Percentiles rank a stretch among this genome's conserved stretches.
These are phyloP conservation scores for Pyrenochaeta sp. DNA, from an alignment of 2,329 filamentous ascomycete species.

Conservation along the genomic window DNA sequence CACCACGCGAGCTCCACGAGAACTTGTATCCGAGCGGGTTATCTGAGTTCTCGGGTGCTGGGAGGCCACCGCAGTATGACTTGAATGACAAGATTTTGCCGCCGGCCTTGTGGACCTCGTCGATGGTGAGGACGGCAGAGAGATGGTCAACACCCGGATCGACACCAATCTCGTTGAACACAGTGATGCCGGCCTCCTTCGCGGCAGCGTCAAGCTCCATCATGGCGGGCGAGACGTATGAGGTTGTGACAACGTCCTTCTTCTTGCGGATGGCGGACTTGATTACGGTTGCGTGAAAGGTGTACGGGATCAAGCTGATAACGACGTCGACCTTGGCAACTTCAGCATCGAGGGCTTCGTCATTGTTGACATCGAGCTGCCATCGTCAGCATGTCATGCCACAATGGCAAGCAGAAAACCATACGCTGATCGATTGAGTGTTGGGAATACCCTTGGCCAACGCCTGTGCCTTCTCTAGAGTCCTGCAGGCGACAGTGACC, in stretches of 20 bases:
- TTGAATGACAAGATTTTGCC: conserved; percentile 86
- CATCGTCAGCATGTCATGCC: conserved; percentile 16
- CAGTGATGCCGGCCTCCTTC: conserved; percentile 92
- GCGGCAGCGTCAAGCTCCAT: conserved; percentile 81
- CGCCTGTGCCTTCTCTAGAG: conserved; percentile 77
- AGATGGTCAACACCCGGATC: conserved; percentile 78
- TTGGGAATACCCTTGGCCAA: conserved; percentile 75
- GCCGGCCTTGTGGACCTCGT: conserved; percentile 83
- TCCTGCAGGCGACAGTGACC: conserved; percentile 78
- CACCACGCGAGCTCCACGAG: conserved; percentile 78
- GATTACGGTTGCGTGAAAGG: conserved; percentile 74
- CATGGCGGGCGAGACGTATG: conserved; percentile 93
- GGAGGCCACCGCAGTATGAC: conserved; percentile 71
- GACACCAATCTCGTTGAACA: conserved; percentile 81
- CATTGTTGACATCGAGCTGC: conserved; percentile 83
- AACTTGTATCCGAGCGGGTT: conserved; percentile 97
- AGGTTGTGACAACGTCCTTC: conserved; percentile 96
- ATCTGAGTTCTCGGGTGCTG: conserved; percentile 73
- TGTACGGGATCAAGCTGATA: conserved; percentile 80
- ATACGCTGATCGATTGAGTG: conserved; percentile 70
- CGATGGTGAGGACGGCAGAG: conserved; percentile 87
- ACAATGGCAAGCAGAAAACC: not conserved
- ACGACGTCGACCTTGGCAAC: conserved; percentile 82
- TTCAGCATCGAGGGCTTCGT: conserved; percentile 78
- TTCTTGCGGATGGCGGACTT: conserved; percentile 91